Evolutionary conservation across 1,139 yeast species (phyloP), one percentile per base, ranked within the genome.

Genomic region (Saccharomyces pastorianus): DNA sequence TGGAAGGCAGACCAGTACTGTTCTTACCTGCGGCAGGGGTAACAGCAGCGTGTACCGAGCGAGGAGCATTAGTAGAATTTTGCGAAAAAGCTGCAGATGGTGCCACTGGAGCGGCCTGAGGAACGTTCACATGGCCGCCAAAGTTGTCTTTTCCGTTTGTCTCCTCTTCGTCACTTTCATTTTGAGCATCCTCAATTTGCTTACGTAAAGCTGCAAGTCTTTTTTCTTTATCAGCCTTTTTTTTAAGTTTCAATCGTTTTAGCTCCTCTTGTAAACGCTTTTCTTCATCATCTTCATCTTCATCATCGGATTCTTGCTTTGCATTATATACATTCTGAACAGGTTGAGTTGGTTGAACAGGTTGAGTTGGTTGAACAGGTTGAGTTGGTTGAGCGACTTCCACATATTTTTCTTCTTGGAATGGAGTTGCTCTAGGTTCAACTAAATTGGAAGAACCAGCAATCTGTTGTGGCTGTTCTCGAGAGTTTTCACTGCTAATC

Each of bases 231-330:
- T 65, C 76, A 61, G 62, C 68, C 59, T 63, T 76, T 68, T 66
- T 81, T 83, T 58, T 81, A 84, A 84, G 83, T 81, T 70, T 88
- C 86, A 58, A 54, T 34, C 54, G 53, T 53, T 73, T 64, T 51
- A 75, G 55, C 48, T 67, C 67, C 47, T 67, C 66, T 47, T 69
- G 72, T 29, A 69, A 64, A 54, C 67, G 69, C 50, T 66, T 73
- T 38, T 71, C 76, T 46, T 72, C 75, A 51, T 71, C 76, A 50
- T 71, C 72, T 27, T 69, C 75, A 14, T 61, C 23, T 23, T 23
- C 64, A 46, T 64, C 65, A 38, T 52, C 60, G 29, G 29, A 41
- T 27, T 29, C 32, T 26, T 38, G 44, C 44, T 38, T 20, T 17
- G 13, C 23, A 38, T 20, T 17, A 6, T 9, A 20, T 14, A 20